phyloP scores from a whole-genome alignment of 352 stramenopile genomes.

The Phytophthora pini region DNA sequence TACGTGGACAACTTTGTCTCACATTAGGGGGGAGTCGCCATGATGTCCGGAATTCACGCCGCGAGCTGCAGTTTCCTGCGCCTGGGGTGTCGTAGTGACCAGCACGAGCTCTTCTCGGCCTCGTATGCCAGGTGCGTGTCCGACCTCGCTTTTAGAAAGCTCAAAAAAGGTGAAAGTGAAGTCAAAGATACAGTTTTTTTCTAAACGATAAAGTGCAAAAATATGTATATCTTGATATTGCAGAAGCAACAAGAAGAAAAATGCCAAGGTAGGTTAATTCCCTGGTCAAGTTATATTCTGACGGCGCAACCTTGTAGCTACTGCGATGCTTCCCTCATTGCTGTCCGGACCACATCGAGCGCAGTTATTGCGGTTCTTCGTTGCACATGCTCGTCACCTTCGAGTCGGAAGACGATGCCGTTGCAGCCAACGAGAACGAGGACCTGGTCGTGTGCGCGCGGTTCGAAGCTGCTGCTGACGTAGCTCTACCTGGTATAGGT shows the following conservation, averaged over 20 bases:
- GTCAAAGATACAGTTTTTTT: not conserved
- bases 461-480: slow-evolving; percentile 24
- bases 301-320: slow-evolving; percentile 10
- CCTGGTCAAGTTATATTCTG: not conserved
- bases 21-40: not conserved
- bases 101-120: slow-evolving; percentile 22
- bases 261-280: slow-evolving; percentile 17
- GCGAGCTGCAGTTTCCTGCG: slow-evolving; percentile 23
- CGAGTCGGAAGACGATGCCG: not conserved
- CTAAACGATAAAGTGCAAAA: slow-evolving; percentile 3
- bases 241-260: slow-evolving; percentile 32
- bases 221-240: not conserved
- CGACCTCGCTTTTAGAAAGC: not conserved
- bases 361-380: slow-evolving; percentile 46
- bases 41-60: not conserved
- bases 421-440: not conserved
- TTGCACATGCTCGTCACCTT: slow-evolving; percentile 34
- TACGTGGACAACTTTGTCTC: not conserved
- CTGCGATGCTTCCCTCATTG: slow-evolving; percentile 50
- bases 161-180: not conserved
- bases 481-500: not conserved
- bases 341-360: slow-evolving; percentile 35
- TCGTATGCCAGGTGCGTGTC: slow-evolving; percentile 24
- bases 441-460: slow-evolving; percentile 38
- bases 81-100: slow-evolving; percentile 7